phyloP scores from a whole-genome alignment of 257 asterid species.

The Primulina tabacum region DNA sequence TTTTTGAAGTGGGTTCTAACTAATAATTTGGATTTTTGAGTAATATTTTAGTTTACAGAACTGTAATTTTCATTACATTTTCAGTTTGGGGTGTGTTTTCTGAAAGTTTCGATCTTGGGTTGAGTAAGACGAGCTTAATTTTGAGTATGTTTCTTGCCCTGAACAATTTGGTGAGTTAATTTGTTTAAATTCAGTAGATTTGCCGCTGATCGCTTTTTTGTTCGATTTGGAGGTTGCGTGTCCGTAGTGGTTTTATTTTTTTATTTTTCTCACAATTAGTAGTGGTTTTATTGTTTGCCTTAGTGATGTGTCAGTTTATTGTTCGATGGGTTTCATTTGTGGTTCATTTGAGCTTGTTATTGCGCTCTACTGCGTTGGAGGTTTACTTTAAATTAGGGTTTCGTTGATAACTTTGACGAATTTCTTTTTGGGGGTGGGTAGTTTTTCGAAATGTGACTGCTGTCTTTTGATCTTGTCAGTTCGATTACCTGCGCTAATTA shows the following conservation, averaged over 20 bases:
- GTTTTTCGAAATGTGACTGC: neutral
- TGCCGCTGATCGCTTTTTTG: neutral
- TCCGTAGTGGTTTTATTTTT: constrained; percentile 14
- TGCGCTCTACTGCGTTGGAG: constrained; percentile 24
- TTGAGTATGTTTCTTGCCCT: neutral
- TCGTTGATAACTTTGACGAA: constrained; percentile 15
- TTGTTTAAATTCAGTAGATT: neutral
- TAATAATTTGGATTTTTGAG: too few species aligned
- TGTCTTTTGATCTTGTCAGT: neutral
- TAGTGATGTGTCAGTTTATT: neutral
- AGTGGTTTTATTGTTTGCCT: constrained; percentile 15
- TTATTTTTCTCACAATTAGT: neutral
- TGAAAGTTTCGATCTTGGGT: neutral
- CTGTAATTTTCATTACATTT: neutral
- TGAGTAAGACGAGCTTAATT: neutral
- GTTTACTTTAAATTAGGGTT: constrained; percentile 39
- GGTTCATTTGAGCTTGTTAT: constrained; percentile 16
- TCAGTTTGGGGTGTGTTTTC: neutral
- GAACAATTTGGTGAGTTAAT: neutral
- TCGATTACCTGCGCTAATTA: constrained; percentile 12
- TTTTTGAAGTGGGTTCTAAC: neutral
- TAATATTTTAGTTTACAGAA: neutral
- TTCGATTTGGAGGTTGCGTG: neutral
- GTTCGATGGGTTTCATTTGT: constrained; percentile 15
- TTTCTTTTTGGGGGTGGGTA: constrained; percentile 7